These are phyloP conservation scores for Apophysomyces sp. DNA, from an alignment of 371 early-diverging fungal species.

Conservation along the genomic window DNA sequence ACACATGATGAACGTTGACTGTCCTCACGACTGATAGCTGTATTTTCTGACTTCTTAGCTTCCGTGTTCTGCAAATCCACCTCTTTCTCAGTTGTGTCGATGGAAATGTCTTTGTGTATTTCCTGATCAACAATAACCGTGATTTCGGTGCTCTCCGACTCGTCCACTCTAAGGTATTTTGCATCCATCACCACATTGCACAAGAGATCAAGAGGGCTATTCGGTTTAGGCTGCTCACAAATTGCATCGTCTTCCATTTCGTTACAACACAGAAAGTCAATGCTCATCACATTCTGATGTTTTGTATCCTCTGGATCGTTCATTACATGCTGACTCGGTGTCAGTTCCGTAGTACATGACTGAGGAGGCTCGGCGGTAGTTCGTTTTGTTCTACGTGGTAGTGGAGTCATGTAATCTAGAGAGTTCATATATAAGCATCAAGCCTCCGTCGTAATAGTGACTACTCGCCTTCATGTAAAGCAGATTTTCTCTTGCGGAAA, in stretches of 20 bases:
- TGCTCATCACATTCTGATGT: slow-evolving; percentile 38
- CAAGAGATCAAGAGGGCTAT: slow-evolving; percentile 32
- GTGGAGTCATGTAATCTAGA: slow-evolving; percentile 1
- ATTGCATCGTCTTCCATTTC: slow-evolving; percentile 7
- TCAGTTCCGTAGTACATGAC: background rate
- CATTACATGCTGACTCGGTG: background rate
- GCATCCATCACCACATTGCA: slow-evolving; percentile 42
- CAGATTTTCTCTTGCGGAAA: slow-evolving; percentile 34
- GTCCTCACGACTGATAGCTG: background rate
- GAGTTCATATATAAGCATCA: background rate
- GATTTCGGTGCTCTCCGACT: slow-evolving; percentile 6
- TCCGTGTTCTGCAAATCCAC: background rate
- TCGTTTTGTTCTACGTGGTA: slow-evolving; percentile 7
- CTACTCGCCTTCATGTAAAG: slow-evolving; percentile 30
- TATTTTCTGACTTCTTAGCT: background rate
- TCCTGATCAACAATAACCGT: slow-evolving; percentile 22
- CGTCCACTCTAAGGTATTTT: slow-evolving; percentile 17
- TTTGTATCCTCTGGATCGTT: background rate
- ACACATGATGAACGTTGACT: slow-evolving; percentile 2
- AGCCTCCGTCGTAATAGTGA: background rate
- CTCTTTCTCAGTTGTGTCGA: background rate
- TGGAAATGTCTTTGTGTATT: slow-evolving; percentile 11
- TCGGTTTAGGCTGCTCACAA: slow-evolving; percentile 3
- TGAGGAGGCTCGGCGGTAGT: slow-evolving; percentile 1
- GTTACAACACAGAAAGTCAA: slow-evolving; percentile 37